These are phyloP conservation scores for Plantago coronopus DNA, from an alignment of 305 asterid species.

Conservation along the genomic window DNA sequence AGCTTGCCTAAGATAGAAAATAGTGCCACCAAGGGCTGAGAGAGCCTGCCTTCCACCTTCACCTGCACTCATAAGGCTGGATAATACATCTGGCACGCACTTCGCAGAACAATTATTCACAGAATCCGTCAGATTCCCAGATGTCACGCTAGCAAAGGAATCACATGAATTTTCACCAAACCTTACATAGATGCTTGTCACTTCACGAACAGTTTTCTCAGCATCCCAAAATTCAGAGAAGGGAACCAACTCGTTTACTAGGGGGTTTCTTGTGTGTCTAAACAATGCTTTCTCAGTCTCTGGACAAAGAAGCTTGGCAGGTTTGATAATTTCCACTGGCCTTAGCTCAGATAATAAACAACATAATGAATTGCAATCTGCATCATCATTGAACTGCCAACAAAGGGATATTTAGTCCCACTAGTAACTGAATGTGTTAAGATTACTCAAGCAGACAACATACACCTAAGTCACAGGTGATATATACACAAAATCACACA, in stretches of 20 bases:
- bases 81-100: slow-evolving; percentile 60
- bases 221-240: slow-evolving; percentile 92
- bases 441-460: slow-evolving; percentile 14
- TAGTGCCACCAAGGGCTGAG: slow-evolving; percentile 90
- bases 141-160: slow-evolving; percentile 33
- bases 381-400: slow-evolving; percentile 86
- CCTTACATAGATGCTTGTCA: slow-evolving; percentile 45
- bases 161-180: slow-evolving; percentile 35
- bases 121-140: slow-evolving; percentile 29
- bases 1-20: slow-evolving; percentile 88
- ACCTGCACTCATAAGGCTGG: slow-evolving; percentile 59
- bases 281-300: slow-evolving; percentile 75
- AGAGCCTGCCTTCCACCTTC: slow-evolving; percentile 82
- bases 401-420: slow-evolving; percentile 30
- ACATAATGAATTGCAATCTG: slow-evolving; percentile 83
- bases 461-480: slow-evolving; percentile 10
- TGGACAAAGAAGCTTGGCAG: slow-evolving; percentile 77
- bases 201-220: slow-evolving; percentile 72
- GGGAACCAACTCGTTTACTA: slow-evolving; percentile 81
- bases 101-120: slow-evolving; percentile 32
- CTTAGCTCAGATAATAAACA: slow-evolving; percentile 84
- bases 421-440: slow-evolving; percentile 12
- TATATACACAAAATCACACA: background rate
- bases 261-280: slow-evolving; percentile 77
- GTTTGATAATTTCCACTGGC: slow-evolving; percentile 92